Base-by-base conservation (phyloP, 1,284 basidiomycete species). In the Cryptococcus amylolentus region DNA sequence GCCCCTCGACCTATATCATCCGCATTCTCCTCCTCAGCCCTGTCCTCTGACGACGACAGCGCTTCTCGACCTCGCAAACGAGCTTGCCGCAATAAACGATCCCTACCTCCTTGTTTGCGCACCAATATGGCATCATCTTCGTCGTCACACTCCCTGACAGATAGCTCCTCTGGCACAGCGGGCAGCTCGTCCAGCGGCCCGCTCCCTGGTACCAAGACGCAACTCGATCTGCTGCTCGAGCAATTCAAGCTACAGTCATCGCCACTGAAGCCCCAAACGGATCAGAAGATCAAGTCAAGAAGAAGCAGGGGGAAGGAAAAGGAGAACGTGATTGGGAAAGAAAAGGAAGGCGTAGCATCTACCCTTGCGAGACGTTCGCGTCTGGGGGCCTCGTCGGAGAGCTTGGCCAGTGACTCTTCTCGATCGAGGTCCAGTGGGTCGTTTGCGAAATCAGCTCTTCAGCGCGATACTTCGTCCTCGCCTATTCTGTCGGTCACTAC, bases 1-100 rank as follows among this genome's bases (percentile, higher is more conserved):
- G 57, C 59, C 48, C 62, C 66, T n/a, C 51, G 62, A 39, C 62
- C 66, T 0, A 60, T 64, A 14, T 60, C 60, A 38, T 60, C 63
- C n/a, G 51, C 50, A 1, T 50, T 64, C 23, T 58, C 61, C 20
- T 50, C 51, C 27, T 62, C 63, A 4, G 55, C 59, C 10, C 53
- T 55, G 13, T 50, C 53, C 13, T 43, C 54, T 12, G 23, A 39
- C 27, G 7, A 47, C 31, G 37, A 28, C 41, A 31, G 54, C 35
- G 39, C 52, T 8, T 54, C 51, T 31, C 55, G 52, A 35, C 61
- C 57, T 12, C 53, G 63, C 8, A 67, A 67, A 61, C 48, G 65
- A 39, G 54, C 53, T 9, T 62, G 64, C 52, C 49, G 62, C 13
- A 38, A 44, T 28, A 52, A 56, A 43, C 51, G 60, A 35, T 62